Evolutionary conservation across 1,139 yeast species (phyloP).

Genomic region (Hyphopichia khmerensis): DNA sequence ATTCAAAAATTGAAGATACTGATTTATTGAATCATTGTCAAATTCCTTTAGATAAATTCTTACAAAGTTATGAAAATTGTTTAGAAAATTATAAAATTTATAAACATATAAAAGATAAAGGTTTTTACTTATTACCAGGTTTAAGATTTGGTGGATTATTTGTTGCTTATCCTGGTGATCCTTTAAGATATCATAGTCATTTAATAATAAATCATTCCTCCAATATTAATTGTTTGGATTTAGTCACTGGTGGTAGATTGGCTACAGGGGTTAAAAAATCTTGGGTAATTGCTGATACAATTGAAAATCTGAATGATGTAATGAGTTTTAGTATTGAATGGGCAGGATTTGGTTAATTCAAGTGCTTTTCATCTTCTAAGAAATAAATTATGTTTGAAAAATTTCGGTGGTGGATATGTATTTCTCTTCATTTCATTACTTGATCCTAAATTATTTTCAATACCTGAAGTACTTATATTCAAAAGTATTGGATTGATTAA

Average conservation of each 20-base stretch:
- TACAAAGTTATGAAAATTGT: constrained; percentile 4
- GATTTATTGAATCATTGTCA: neutral
- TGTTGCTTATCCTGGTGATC: constrained; percentile 94
- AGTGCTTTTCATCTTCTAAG: too few species aligned
- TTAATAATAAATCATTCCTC: constrained; percentile 58
- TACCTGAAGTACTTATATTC: neutral
- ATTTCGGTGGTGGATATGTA: constrained; percentile 1
- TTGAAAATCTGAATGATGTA: neutral
- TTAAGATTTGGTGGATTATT: constrained; percentile 87
- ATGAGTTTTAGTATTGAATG: constrained; percentile 62
- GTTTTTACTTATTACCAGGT: constrained; percentile 75
- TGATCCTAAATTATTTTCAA: neutral
- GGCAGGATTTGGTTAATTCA: constrained; percentile 70
- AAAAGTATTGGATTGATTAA: neutral
- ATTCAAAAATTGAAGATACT: neutral
- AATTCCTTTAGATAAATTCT: neutral
- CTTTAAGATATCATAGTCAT: constrained; percentile 86
- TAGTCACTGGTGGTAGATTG: constrained; percentile 81
- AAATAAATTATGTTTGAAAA: neutral
- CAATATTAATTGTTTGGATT: constrained; percentile 48
- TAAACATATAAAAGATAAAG: constrained; percentile 41
- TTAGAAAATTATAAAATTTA: constrained; percentile 17
- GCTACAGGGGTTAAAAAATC: constrained; percentile 92
- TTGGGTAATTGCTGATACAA: constrained; percentile 61
- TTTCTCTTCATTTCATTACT: constrained; percentile 1